A percentile compares a stretch with the other conserved stretches of the same genome.
These are phyloP conservation scores for Kuraishia borneana DNA, from an alignment of 805 yeast species.

Conservation along the genomic window DNA sequence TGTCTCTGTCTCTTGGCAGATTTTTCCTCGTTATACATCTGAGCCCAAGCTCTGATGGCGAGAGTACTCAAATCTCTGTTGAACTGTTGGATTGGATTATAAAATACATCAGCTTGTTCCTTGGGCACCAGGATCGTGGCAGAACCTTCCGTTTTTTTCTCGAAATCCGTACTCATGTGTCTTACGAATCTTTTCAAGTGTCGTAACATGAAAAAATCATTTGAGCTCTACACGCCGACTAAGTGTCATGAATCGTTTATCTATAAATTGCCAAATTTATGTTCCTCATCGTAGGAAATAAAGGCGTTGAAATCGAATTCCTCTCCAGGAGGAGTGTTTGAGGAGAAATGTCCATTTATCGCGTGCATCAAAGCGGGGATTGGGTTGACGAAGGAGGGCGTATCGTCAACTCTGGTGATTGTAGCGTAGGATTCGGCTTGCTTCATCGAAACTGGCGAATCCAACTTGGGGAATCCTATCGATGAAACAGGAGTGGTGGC, in stretches of 20 bases:
- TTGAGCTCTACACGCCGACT: too few species aligned
- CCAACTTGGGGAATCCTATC: neutral
- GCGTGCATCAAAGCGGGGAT: neutral
- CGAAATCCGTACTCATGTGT: conserved; percentile 10
- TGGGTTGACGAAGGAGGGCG: neutral
- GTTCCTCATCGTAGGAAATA: conserved; percentile 1
- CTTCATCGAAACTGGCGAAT: neutral
- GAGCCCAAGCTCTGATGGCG: conserved; percentile 81
- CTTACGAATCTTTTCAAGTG: neutral
- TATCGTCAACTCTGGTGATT: neutral
- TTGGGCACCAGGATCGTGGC: conserved; percentile 78
- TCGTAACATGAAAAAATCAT: too few species aligned
- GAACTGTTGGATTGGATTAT: conserved; percentile 94
- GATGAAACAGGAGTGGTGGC: neutral
- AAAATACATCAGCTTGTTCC: conserved; percentile 67
- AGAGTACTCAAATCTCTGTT: conserved; percentile 83
- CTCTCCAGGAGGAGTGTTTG: neutral
- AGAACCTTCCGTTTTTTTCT: conserved; percentile 55
- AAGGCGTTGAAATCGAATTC: conserved; percentile 1
- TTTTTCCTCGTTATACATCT: conserved; percentile 34
- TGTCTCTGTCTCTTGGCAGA: conserved; percentile 16
- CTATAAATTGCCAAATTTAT: neutral
- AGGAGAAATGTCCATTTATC: neutral
- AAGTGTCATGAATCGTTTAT: neutral
- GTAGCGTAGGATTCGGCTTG: neutral